Percentiles rank a stretch among this genome's conserved stretches.
phyloP scores from a whole-genome alignment of 441 rosid genomes.

The Brassica balearica region DNA sequence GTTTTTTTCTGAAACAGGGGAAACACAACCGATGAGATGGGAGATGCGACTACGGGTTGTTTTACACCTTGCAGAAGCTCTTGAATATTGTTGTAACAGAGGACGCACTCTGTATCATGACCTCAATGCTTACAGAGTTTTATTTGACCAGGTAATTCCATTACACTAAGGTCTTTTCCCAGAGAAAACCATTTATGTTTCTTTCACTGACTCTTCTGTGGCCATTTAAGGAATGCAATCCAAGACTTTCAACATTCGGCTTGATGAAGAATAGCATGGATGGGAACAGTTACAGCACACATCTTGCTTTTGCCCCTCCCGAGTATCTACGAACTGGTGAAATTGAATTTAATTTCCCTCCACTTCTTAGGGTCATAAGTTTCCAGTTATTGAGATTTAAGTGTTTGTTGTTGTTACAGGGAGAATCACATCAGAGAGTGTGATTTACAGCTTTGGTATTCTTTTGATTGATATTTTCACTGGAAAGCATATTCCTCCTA shows the following conservation, averaged over 20 bases:
- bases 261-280: conserved; percentile 71
- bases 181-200: background rate
- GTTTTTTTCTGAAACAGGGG: conserved; percentile 51
- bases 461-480: conserved; percentile 90
- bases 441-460: conserved; percentile 89
- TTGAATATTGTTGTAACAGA: conserved; percentile 60
- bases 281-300: conserved; percentile 67
- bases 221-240: conserved; percentile 60
- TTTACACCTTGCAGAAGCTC: conserved; percentile 63
- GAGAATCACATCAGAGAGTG: conserved; percentile 86
- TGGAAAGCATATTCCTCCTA: conserved; percentile 95
- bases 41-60: conserved; percentile 70
- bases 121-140: conserved; percentile 66
- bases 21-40: conserved; percentile 71
- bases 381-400: conserved; percentile 19
- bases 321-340: conserved; percentile 71
- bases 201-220: conserved; percentile 12
- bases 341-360: background rate
- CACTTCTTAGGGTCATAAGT: background rate
- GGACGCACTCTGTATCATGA: conserved; percentile 64
- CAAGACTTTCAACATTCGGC: conserved; percentile 74
- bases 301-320: conserved; percentile 77
- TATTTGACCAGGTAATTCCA: conserved; percentile 64
- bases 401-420: conserved; percentile 54
- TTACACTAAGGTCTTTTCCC: background rate